These are phyloP conservation scores for Cercospora sojina DNA, from an alignment of 2,329 filamentous ascomycete species.

Conservation along the genomic window DNA sequence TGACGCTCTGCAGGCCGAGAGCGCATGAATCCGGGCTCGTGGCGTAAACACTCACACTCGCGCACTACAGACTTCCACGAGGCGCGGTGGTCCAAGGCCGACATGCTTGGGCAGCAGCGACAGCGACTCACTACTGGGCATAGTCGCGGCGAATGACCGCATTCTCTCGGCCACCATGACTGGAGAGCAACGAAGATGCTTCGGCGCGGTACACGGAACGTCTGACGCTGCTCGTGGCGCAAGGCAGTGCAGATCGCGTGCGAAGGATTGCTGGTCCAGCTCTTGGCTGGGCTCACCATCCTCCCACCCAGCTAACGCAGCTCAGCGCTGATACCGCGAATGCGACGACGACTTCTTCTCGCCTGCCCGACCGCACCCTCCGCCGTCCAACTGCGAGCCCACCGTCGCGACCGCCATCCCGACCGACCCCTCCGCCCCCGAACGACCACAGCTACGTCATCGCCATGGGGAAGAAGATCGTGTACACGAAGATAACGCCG, in stretches of 20 bases:
- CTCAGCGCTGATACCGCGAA: not conserved
- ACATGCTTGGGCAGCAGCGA: not conserved
- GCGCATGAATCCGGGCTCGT: not conserved
- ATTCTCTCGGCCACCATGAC: not conserved
- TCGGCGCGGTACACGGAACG: not conserved
- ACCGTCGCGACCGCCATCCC: conserved; percentile 1
- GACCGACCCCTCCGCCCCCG: not conserved
- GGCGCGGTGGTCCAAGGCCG: not conserved
- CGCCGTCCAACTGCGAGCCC: not conserved
- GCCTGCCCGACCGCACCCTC: not conserved
- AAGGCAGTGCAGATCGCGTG: conserved; percentile 3
- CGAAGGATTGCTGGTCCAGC: conserved; percentile 6
- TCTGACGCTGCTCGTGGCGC: conserved; percentile 4
- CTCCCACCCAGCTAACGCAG: not conserved
- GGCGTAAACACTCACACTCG: not conserved
- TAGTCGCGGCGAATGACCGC: not conserved
- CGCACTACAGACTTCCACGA: not conserved
- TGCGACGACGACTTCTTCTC: not conserved
- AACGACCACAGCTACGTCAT: conserved; percentile 4
- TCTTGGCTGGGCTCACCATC: conserved; percentile 4
- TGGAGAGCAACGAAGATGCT: not conserved
- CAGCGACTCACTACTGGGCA: not conserved
- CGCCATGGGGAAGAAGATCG: conserved; percentile 56
- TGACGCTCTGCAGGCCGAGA: not conserved
- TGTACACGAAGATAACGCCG: conserved; percentile 67